Percentiles rank a stretch among this genome's conserved stretches.
These are phyloP conservation scores for Gracilariopsis chorda DNA, from an alignment of 23 red algal species.

Conservation along the genomic window DNA sequence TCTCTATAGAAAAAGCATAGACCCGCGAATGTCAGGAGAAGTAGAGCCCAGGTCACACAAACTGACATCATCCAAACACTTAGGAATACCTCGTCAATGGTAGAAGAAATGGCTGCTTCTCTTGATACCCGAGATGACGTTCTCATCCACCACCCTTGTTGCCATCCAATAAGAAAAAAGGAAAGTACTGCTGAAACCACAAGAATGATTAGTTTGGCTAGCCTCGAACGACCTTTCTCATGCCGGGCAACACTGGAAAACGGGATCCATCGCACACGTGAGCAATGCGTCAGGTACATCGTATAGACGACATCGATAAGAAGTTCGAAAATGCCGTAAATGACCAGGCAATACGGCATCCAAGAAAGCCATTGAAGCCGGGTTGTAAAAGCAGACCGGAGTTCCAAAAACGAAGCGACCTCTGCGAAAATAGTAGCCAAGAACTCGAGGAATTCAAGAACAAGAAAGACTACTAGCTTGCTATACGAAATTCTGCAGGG, in stretches of 20 bases:
- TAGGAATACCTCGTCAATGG: neutral
- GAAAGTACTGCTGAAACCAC: neutral
- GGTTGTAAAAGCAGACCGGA: neutral
- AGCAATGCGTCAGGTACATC: neutral
- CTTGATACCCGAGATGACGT: neutral
- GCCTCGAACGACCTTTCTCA: neutral
- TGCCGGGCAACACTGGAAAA: neutral
- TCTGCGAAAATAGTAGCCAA: neutral
- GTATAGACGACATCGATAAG: neutral
- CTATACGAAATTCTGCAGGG: neutral
- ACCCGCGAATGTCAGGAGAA: neutral
- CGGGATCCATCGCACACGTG: neutral
- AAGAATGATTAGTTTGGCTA: neutral
- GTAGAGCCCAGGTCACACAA: neutral
- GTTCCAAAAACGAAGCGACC: neutral
- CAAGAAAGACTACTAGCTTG: neutral
- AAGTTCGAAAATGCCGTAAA: neutral
- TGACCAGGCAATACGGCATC: neutral
- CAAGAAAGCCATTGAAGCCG: neutral
- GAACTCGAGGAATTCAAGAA: slow-evolving; percentile 2
- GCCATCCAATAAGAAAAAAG: neutral
- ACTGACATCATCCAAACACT: neutral
- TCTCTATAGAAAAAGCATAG: neutral
- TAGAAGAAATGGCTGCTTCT: neutral
- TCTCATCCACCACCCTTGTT: slow-evolving; percentile 1